Percentiles rank a stretch among this genome's conserved stretches.
phyloP scores from a whole-genome alignment of 2,329 filamentous ascomycete genomes.

The Cladorrhinum sp. region DNA sequence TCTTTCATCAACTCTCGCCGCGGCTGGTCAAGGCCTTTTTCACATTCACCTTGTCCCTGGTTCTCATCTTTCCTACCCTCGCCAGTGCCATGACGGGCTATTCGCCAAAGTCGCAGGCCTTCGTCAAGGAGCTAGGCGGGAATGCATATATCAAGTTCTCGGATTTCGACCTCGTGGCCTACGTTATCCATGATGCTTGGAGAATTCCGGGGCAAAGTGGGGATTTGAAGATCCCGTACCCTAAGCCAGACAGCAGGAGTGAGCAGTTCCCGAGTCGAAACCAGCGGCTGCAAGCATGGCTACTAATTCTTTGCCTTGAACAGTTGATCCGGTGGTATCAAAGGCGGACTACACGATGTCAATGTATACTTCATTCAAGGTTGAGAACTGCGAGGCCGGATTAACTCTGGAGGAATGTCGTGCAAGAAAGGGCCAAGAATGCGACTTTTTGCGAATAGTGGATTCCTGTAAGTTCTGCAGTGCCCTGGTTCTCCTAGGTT shows the following conservation, averaged over 20 bases:
- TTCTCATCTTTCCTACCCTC: neutral
- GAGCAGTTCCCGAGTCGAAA: neutral
- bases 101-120: neutral
- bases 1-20: neutral
- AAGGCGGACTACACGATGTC: no score
- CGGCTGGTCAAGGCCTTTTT: neutral
- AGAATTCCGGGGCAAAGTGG: neutral
- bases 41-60: neutral
- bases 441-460: no score
- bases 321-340: no score
- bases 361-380: no score
- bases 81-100: neutral
- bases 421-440: no score
- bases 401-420: no score
- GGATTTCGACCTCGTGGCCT: neutral
- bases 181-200: neutral
- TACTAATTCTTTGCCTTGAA: no score
- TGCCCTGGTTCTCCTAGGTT: no score
- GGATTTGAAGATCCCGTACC: neutral
- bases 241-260: neutral
- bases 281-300: no score
- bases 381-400: no score
- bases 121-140: neutral
- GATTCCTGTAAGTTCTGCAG: no score
- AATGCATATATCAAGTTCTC: neutral